phyloP scores from a whole-genome alignment of 257 asterid species.

The Nemophila menziesii region DNA sequence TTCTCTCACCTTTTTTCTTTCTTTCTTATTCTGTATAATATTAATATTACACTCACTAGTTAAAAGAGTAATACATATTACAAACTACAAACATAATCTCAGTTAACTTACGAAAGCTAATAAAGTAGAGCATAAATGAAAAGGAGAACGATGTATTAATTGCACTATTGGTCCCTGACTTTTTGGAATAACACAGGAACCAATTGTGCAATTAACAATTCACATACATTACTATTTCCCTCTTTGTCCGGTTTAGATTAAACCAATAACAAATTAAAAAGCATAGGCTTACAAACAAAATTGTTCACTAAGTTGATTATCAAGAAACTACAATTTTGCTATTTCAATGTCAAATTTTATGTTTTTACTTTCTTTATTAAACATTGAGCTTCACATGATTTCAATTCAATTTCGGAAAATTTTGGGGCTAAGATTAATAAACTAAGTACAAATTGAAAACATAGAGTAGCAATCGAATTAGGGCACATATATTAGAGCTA shows the following conservation, averaged over 20 bases:
- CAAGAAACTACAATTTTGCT: background rate
- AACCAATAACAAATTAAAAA: background rate
- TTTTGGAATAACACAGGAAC: no score
- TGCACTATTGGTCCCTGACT: no score
- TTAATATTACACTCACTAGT: background rate
- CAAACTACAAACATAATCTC: background rate
- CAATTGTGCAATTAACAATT: no score
- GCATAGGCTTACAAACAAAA: background rate
- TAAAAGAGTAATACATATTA: background rate
- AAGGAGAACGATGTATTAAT: no score
- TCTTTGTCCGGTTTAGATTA: background rate
- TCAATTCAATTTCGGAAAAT: background rate
- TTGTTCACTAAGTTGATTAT: background rate
- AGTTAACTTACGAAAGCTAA: background rate
- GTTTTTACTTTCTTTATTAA: background rate
- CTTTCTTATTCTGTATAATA: constrained; percentile 66
- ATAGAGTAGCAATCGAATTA: background rate
- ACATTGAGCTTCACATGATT: background rate
- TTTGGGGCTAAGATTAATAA: background rate
- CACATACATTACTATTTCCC: background rate
- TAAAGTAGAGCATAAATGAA: background rate
- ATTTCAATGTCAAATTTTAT: background rate
- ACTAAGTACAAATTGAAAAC: background rate
- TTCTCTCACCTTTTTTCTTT: constrained; percentile 91
- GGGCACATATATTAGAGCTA: background rate